Percentiles rank a stretch among this genome's conserved stretches.
phyloP scores from a whole-genome alignment of 768 basidiomycete genomes.

The Boletellus ananas region DNA sequence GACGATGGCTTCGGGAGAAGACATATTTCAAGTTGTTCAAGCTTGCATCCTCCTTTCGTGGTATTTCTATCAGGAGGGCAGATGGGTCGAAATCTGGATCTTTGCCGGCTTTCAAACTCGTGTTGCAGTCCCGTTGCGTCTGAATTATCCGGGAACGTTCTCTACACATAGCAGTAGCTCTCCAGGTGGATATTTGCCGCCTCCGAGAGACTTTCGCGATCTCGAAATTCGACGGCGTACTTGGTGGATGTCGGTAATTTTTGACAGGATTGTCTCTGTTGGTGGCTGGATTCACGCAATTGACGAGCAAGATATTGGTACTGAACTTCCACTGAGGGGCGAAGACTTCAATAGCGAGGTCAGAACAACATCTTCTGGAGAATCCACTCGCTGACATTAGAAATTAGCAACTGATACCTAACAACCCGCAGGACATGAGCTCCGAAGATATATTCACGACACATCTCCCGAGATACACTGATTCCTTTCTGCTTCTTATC shows the following conservation, averaged over 20 bases:
- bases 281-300: constrained; percentile 87
- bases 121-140: constrained; percentile 73
- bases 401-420: constrained; percentile 53
- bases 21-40: constrained; percentile 84
- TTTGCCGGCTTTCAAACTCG: constrained; percentile 84
- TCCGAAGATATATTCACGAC: constrained; percentile 61
- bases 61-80: constrained; percentile 89
- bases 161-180: constrained; percentile 61
- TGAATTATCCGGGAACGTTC: constrained; percentile 85
- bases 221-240: constrained; percentile 75
- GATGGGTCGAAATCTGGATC: constrained; percentile 91
- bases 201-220: constrained; percentile 72
- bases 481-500: constrained; percentile 76
- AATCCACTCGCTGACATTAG: constrained; percentile 12
- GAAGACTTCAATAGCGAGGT: constrained; percentile 78
- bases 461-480: constrained; percentile 75
- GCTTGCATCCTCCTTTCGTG: constrained; percentile 83
- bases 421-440: constrained; percentile 72
- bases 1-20: constrained; percentile 85
- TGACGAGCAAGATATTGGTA: constrained; percentile 80
- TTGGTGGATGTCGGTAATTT: constrained; percentile 90
- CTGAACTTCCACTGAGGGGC: constrained; percentile 73
- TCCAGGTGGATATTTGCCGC: constrained; percentile 76
- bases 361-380: constrained; percentile 17
- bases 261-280: constrained; percentile 77